Percentiles rank a stretch among this genome's conserved stretches.
These are phyloP conservation scores for Ceriops decandra DNA, from an alignment of 345 rosid genomes.

Conservation along the genomic window DNA sequence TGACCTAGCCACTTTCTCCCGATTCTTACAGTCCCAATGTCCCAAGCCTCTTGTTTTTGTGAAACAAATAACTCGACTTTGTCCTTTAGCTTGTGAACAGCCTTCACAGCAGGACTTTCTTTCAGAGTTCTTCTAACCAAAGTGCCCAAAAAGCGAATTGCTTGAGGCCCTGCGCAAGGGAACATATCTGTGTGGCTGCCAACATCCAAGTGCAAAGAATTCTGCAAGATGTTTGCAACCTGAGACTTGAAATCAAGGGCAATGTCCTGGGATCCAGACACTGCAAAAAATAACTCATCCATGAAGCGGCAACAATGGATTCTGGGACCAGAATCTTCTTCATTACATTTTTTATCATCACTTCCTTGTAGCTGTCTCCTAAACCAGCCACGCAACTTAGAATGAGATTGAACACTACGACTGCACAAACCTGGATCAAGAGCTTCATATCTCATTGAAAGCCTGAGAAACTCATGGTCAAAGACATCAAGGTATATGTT, in stretches of 20 bases:
- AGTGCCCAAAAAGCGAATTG: constrained; percentile 65
- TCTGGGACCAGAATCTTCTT: constrained; percentile 36
- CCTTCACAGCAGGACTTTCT: constrained; percentile 61
- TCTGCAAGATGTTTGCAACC: constrained; percentile 44
- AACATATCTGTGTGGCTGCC: constrained; percentile 37
- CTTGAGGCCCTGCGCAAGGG: constrained; percentile 44
- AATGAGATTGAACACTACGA: constrained; percentile 33
- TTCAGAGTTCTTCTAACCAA: constrained; percentile 49
- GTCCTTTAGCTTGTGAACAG: constrained; percentile 85
- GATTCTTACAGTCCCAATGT: constrained; percentile 61
- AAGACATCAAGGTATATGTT: constrained; percentile 73
- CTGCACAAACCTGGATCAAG: constrained; percentile 32
- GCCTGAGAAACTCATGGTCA: constrained; percentile 65
- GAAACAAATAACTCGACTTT: constrained; percentile 59
- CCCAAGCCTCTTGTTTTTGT: constrained; percentile 85
- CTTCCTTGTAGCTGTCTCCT: constrained; percentile 67
- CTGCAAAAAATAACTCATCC: constrained; percentile 80
- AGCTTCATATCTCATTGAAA: constrained; percentile 80
- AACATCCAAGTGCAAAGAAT: constrained; percentile 49
- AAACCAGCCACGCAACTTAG: constrained; percentile 75
- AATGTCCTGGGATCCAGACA: constrained; percentile 60
- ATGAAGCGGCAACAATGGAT: constrained; percentile 68
- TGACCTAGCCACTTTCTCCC: constrained; percentile 90
- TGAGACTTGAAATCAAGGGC: constrained; percentile 57
- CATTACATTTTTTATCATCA: constrained; percentile 19